Base-by-base conservation (phyloP, 352 stramenopile species). In the Globisporangium nagaii region DNA sequence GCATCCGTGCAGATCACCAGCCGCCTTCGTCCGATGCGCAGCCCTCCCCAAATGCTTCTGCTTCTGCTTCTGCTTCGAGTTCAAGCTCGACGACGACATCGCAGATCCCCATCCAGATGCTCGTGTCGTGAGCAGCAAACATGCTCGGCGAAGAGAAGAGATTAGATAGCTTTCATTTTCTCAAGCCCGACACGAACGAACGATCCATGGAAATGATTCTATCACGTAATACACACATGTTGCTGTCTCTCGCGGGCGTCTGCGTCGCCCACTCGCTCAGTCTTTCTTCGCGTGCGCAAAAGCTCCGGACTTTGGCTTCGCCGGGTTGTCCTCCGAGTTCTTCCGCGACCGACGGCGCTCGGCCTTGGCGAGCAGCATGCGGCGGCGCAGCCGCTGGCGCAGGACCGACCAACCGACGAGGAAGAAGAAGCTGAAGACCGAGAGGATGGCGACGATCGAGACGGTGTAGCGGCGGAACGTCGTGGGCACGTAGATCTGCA, bases 401-500 rank as follows among this genome's bases (percentile, higher is more conserved):
- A 97, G 77, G 48, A 93, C 84, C 42, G 88, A 84, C 78, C 88
- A 98, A 36, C 70, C 73, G 19, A 95, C 62, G n/a, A 93, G 61
- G 22, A 77, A 70, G 27, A 95, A 51, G 1, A 87, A 56, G 37
- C 66, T 79, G 15, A 86, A 34, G 5, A 98, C 60, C 3, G 84
- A 78, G 13, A 95, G 62, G 32, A 90, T 58, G 19, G 77, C 73
- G 24, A 96, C 75, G 24, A 92, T 68, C 15, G 75, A 90, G 24
- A 84, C 71, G 2, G 85, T 92, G 60, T 96, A 91, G 5, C 84
- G 64, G 32, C 96, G 83, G 56, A 86, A 95, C 10, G 64, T 56
- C 3, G 75, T 90, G 4, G 96, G 96, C 49, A 95, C 84, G 66
- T 98, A 98, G 49, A 98, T 98, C 60, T 86, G 81, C 27, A 98